Evolutionary conservation across 305 asterid genomes (phyloP).

Genomic region (Plantago lanceolata): DNA sequence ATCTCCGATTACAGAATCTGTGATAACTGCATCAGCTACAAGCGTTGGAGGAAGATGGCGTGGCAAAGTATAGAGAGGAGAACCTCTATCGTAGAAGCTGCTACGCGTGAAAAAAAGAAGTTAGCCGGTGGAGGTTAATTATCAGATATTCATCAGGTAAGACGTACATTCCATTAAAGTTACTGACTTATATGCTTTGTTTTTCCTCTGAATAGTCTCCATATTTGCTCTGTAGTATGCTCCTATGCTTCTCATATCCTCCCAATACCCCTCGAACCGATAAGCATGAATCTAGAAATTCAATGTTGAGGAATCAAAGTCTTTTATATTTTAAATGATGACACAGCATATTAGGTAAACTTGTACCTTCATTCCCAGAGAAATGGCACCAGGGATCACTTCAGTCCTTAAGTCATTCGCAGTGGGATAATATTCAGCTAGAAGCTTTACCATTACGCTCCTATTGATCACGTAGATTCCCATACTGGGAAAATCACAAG

Average conservation of each 20-base stretch:
- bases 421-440: constrained; percentile 50
- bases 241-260: constrained; percentile 68
- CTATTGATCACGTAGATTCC: constrained; percentile 68
- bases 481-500: constrained; percentile 45
- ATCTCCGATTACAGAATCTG: constrained; percentile 65
- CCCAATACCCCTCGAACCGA: constrained; percentile 71
- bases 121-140: not conserved
- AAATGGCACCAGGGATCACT: constrained; percentile 66
- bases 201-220: constrained; percentile 46
- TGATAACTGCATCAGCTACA: constrained; percentile 55
- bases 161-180: constrained; percentile 13
- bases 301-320: not conserved
- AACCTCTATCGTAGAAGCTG: constrained; percentile 59
- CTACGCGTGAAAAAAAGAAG: constrained; percentile 20
- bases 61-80: constrained; percentile 72
- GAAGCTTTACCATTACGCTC: constrained; percentile 62
- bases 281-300: constrained; percentile 48
- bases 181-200: constrained; percentile 47
- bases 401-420: constrained; percentile 59
- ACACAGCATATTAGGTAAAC: not conserved
- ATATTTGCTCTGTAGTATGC: constrained; percentile 69
- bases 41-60: constrained; percentile 80
- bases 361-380: constrained; percentile 74
- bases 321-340: not conserved
- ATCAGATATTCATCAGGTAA: not conserved